Evolutionary conservation across 2,329 filamentous ascomycete species (phyloP).

Genomic region (Aspergillus neoniger): DNA sequence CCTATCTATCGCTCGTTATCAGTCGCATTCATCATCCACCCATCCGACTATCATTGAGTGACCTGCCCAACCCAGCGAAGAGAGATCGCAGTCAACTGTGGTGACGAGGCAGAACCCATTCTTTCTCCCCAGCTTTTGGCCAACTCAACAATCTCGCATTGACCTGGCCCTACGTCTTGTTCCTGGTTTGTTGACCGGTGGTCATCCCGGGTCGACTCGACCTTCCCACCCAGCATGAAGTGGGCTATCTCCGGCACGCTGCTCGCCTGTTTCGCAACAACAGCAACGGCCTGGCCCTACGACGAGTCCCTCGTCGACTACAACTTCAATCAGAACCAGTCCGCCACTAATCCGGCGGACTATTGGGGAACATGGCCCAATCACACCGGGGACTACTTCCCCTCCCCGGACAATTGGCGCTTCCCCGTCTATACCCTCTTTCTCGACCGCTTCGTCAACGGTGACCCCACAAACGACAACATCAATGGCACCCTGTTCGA

Average conservation of each 20-base stretch:
- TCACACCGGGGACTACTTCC: constrained; percentile 47
- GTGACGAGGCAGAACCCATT: neutral
- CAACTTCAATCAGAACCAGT: constrained; percentile 62
- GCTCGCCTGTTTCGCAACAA: constrained; percentile 27
- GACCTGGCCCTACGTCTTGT: neutral
- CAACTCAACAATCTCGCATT: too few relatives aligned
- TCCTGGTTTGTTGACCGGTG: neutral
- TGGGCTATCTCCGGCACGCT: constrained; percentile 24
- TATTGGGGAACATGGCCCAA: constrained; percentile 60
- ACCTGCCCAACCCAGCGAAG: neutral
- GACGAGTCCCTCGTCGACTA: constrained; percentile 52
- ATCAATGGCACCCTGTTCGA: constrained; percentile 62
- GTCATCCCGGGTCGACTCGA: neutral
- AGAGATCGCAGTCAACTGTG: neutral
- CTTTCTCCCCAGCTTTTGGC: neutral
- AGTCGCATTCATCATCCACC: neutral
- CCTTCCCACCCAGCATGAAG: constrained; percentile 26
- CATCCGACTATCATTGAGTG: neutral
- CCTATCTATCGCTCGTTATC: constrained; percentile 3
- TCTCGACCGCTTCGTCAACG: constrained; percentile 64
- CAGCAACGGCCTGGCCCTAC: constrained; percentile 43
- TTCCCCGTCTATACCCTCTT: constrained; percentile 67
- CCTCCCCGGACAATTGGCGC: constrained; percentile 63
- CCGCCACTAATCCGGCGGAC: constrained; percentile 55
- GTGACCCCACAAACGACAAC: constrained; percentile 64